These are phyloP conservation scores for Coprinellus micaceus DNA, from an alignment of 768 basidiomycete species.

Conservation along the genomic window DNA sequence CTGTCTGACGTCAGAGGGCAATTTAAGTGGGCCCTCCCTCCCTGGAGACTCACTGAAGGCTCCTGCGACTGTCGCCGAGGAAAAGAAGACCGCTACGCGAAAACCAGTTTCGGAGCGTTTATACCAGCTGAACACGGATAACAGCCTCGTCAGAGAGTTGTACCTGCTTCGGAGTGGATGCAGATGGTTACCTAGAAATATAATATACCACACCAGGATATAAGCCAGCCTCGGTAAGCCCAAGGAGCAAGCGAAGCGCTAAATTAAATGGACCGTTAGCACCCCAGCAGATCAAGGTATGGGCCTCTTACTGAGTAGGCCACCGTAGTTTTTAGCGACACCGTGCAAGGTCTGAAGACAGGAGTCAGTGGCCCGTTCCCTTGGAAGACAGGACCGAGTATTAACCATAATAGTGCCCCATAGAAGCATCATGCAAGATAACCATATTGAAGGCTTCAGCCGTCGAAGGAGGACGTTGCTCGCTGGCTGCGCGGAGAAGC, in stretches of 20 bases:
- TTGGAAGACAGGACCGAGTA: background rate
- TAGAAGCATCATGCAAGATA: conserved; percentile 44
- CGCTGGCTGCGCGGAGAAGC: conserved; percentile 40
- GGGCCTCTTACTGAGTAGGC: conserved; percentile 48
- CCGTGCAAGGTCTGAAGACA: conserved; percentile 56
- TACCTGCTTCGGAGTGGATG: background rate
- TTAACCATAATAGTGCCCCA: conserved; percentile 50
- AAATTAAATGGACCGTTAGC: background rate
- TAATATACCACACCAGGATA: conserved; percentile 61
- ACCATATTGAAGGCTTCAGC: conserved; percentile 66
- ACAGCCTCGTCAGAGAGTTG: background rate
- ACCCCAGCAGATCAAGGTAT: background rate
- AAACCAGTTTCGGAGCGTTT: conserved; percentile 71
- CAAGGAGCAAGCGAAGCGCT: conserved; percentile 64
- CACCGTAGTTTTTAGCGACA: conserved; percentile 55
- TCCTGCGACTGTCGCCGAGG: conserved; percentile 74
- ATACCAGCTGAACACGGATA: conserved; percentile 72
- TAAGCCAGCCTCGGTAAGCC: conserved; percentile 56
- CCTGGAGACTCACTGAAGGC: conserved; percentile 52
- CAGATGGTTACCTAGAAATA: conserved; percentile 44
- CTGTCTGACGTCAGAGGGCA: conserved; percentile 24
- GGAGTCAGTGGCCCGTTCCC: background rate
- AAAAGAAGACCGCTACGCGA: conserved; percentile 73
- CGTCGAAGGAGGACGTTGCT: conserved; percentile 60
- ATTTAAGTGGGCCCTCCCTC: background rate